Percentiles rank a stretch among this genome's conserved stretches.
These are phyloP conservation scores for Amniculicola lignicola DNA, from an alignment of 495 filamentous ascomycete genomes.

Conservation along the genomic window DNA sequence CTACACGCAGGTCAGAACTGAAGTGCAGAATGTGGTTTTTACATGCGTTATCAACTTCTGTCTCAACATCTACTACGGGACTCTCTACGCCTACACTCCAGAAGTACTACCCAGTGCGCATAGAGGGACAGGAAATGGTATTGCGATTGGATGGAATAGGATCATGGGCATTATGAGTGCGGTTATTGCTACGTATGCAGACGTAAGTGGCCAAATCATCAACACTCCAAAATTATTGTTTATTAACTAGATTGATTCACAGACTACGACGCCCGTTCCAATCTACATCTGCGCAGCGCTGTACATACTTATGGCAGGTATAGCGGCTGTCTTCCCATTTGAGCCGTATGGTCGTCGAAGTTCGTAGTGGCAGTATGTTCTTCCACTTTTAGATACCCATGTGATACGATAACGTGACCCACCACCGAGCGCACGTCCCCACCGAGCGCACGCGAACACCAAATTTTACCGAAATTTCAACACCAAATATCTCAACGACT, in stretches of 20 bases:
- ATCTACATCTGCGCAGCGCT: conserved; percentile 68
- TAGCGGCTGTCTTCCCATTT: conserved; percentile 63
- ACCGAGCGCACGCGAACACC: too few species aligned
- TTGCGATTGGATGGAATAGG: conserved; percentile 65
- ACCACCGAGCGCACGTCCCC: too few species aligned
- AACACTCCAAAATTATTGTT: background rate
- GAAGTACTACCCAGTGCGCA: conserved; percentile 65
- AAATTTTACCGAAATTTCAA: too few species aligned
- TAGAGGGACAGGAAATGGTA: conserved; percentile 66
- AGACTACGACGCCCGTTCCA: conserved; percentile 55
- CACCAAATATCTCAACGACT: too few species aligned
- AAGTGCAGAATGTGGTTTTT: conserved; percentile 61
- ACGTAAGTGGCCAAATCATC: conserved; percentile 38
- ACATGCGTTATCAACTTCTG: conserved; percentile 65
- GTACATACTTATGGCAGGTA: conserved; percentile 60
- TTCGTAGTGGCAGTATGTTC: too few species aligned
- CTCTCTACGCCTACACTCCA: conserved; percentile 61
- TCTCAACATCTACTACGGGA: conserved; percentile 71
- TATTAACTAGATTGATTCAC: background rate
- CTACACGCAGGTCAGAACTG: conserved; percentile 61
- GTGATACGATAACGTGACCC: too few species aligned
- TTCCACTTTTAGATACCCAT: too few species aligned
- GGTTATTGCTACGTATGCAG: conserved; percentile 57
- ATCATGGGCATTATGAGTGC: conserved; percentile 71
- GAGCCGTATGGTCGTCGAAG: conserved; percentile 68